Base-by-base conservation (phyloP, 2,329 filamentous ascomycete genomes). In the Clathrospora elynae region DNA sequence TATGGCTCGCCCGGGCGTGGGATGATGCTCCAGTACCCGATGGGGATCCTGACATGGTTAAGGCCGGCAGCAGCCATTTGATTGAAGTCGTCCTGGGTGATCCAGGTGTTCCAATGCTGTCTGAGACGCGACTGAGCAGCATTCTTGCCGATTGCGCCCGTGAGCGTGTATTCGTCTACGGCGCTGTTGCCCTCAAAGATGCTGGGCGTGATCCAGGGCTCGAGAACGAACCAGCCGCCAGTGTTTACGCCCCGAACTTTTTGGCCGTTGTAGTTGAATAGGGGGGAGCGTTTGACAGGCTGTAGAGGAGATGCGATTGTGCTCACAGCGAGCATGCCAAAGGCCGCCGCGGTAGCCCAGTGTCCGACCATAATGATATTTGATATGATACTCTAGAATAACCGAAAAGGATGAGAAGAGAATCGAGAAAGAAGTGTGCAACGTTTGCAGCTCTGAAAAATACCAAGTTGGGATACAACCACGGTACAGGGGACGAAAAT, bases 201-300 rank as follows among this genome's bases (percentile, higher is more conserved):
- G 11, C 78, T 81, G 2, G 82, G 81, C 2, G 80, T 84, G 39
- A 84, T 84, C 80, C 80, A 83, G 11, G 81, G 81, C 67, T 85
- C 82, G 4, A 83, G 71, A 5, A 85, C 78, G 31, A 84, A 77
- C 81, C 82, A 84, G 20, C 83, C 83, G 38, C 83, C 82, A 4
- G 85, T 72, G 60, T 86, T 86, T 19, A 86, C 82, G 40, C 83
- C 83, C 9, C 81, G 78, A 28, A 85, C 77, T 57, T 81, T 83
- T 13, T 77, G 57, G 29, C 62, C 62, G 42, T 75, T 72, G 64
- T 80, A 84, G 55, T 78, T 66, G 53, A 83, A 84, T 22, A 74
- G 66, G 11, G 73, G 61, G 13, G 56, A 53, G 39, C 65, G 60
- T 45, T 64, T 61, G 25, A 46, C 30, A 17, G 55, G 48, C 43